Percentiles rank a stretch among this genome's conserved stretches.
Conservation (phyloP, 495 filamentous ascomycete genomes). For the Tuber calosporum region DNA sequence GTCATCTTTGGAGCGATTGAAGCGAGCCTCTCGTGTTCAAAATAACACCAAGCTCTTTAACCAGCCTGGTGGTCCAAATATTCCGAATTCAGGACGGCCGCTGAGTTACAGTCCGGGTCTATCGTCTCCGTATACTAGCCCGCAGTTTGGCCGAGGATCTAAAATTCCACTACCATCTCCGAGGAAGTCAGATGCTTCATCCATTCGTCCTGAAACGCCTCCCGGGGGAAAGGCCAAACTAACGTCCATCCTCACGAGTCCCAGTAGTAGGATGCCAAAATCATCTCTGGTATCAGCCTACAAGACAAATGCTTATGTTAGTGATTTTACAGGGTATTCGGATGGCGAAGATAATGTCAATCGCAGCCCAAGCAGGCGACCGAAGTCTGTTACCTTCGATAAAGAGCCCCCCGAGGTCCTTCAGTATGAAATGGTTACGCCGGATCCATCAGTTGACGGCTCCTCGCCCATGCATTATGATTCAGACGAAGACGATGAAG, state of each 20-base stretch:
- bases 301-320: slow-evolving; percentile 58
- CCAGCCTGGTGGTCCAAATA: slow-evolving; percentile 77
- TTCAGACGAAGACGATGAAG: slow-evolving; percentile 61
- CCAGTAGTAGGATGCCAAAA: slow-evolving; percentile 75
- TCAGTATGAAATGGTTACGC: slow-evolving; percentile 96
- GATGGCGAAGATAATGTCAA: slow-evolving; percentile 67
- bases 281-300: slow-evolving; percentile 68
- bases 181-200: slow-evolving; percentile 22
- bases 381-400: slow-evolving; percentile 95
- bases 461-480: slow-evolving; percentile 90
- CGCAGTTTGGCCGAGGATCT: slow-evolving; percentile 54
- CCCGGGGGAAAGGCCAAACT: slow-evolving; percentile 49
- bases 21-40: slow-evolving; percentile 87
- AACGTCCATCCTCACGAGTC: slow-evolving; percentile 52
- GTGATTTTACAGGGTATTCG: slow-evolving; percentile 62
- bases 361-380: slow-evolving; percentile 63
- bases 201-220: slow-evolving; percentile 28
- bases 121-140: slow-evolving; percentile 26
- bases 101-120: slow-evolving; percentile 45
- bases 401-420: slow-evolving; percentile 86
- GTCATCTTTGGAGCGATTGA: slow-evolving; percentile 85
- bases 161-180: slow-evolving; percentile 32
- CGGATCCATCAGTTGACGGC: slow-evolving; percentile 80
- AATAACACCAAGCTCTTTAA: slow-evolving; percentile 93
- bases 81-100: slow-evolving; percentile 68